Conservation (phyloP, 192 early-diverging fungal species). For the Kappamyces sp. region DNA sequence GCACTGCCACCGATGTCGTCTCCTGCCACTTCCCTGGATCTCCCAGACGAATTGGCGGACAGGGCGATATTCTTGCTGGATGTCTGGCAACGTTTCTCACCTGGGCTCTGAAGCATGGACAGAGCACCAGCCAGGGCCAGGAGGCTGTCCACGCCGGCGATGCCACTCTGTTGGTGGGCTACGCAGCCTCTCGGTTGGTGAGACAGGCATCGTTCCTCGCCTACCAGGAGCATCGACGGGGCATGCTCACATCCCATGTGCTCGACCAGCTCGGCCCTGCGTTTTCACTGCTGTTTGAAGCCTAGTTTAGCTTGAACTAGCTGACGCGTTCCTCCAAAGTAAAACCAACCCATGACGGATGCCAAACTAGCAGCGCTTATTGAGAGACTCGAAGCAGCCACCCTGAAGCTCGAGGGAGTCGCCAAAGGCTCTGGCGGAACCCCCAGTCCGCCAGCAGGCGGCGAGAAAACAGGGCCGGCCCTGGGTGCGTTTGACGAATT, state of each 20-base stretch:
- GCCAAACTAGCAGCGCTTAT: slow-evolving; percentile 60
- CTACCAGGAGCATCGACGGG: too few species aligned
- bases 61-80: slow-evolving; percentile 91
- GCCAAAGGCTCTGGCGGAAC: slow-evolving; percentile 37
- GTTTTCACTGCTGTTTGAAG: too few species aligned
- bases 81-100: slow-evolving; percentile 75
- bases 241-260: too few species aligned
- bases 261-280: too few species aligned
- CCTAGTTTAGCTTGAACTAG: too few species aligned
- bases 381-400: slow-evolving; percentile 88
- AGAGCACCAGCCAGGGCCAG: too few species aligned
- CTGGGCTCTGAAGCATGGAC: too few species aligned
- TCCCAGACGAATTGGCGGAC: slow-evolving; percentile 85
- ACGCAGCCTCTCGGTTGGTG: too few species aligned
- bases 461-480: slow-evolving; percentile 22
- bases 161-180: too few species aligned
- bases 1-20: slow-evolving; percentile 36
- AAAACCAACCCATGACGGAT: slow-evolving; percentile 3
- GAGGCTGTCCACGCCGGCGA: too few species aligned
- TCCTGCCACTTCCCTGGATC: slow-evolving; percentile 62
- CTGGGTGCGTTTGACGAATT: slow-evolving; percentile 43
- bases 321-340: too few species aligned
- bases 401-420: slow-evolving; percentile 81
- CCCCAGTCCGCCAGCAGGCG: slow-evolving; percentile 27
- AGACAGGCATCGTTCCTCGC: too few species aligned